These are phyloP conservation scores for Phaeosphaeria sp. DNA, from an alignment of 2,329 filamentous ascomycete genomes.

Conservation along the genomic window DNA sequence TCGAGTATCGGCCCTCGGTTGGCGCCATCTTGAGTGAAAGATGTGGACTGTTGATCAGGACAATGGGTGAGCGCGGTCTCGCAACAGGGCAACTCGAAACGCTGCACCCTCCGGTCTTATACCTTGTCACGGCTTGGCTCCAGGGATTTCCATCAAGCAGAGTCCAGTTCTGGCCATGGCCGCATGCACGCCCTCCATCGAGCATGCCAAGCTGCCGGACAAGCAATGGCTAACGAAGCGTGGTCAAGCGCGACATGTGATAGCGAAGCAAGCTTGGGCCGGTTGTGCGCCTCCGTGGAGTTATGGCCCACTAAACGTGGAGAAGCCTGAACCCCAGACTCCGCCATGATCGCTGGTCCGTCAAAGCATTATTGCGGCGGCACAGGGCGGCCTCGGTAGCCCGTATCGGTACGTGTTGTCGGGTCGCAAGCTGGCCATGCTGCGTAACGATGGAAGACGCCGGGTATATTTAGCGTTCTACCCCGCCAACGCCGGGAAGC, in stretches of 20 bases:
- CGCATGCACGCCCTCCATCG: background rate
- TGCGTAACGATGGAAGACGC: background rate
- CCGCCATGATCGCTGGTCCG: constrained; percentile 8
- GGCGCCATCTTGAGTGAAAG: constrained; percentile 13
- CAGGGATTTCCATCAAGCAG: constrained; percentile 2
- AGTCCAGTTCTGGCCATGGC: constrained; percentile 7
- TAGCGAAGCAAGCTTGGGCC: background rate
- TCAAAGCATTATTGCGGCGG: background rate
- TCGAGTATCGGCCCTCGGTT: constrained; percentile 6
- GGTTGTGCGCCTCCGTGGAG: background rate
- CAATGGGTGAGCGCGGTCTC: background rate
- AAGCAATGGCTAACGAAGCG: constrained; percentile 4
- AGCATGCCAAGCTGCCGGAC: constrained; percentile 10
- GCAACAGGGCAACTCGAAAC: constrained; percentile 10
- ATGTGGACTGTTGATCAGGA: background rate
- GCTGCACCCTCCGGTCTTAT: constrained; percentile 14
- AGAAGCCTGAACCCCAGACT: constrained; percentile 9
- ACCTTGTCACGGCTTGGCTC: background rate
- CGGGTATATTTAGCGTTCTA: background rate
- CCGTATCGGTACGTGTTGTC: constrained; percentile 1
- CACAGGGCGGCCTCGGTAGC: background rate
- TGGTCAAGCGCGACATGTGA: constrained; percentile 5
- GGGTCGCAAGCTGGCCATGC: background rate
- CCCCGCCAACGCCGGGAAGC: constrained; percentile 1
- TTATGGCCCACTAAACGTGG: constrained; percentile 14